A percentile compares a stretch with the other conserved stretches of the same genome.
Evolutionary conservation across 1,139 yeast species (phyloP).

Genomic region (Meyerozyma smithsonii): DNA sequence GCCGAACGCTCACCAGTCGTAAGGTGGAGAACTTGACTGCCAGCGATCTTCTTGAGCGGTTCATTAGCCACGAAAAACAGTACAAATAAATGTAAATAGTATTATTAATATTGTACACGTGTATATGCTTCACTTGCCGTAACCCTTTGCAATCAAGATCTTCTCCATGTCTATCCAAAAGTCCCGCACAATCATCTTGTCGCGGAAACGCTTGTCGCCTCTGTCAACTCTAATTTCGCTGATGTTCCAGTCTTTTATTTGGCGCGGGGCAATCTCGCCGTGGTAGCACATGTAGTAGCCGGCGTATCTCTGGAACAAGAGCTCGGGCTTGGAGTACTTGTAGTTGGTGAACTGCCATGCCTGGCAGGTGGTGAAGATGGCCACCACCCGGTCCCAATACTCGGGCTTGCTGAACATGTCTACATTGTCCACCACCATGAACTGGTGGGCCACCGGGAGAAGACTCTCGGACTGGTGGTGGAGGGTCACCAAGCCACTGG

Average conservation of each 20-base stretch:
- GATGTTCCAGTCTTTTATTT: conserved; percentile 85
- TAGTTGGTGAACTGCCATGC: conserved; percentile 93
- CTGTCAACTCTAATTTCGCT: conserved; percentile 73
- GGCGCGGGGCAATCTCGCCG: conserved; percentile 76
- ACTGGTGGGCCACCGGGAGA: conserved; percentile 50
- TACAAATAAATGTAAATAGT: conserved; percentile 21
- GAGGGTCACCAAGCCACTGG: conserved; percentile 45
- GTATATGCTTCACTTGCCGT: conserved; percentile 19
- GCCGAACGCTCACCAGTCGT: conserved; percentile 59
- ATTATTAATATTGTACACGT: not conserved
- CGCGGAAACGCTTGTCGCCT: conserved; percentile 74
- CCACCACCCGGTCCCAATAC: conserved; percentile 95
- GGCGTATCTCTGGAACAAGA: conserved; percentile 73
- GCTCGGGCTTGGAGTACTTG: conserved; percentile 76
- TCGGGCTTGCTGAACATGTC: conserved; percentile 90
- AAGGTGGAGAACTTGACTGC: conserved; percentile 40
- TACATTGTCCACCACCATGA: conserved; percentile 81
- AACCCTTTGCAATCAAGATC: conserved; percentile 46
- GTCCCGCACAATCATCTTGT: conserved; percentile 76
- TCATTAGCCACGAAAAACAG: conserved; percentile 45
- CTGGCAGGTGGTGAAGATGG: conserved; percentile 95
- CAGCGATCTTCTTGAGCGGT: conserved; percentile 45
- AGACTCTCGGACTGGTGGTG: conserved; percentile 54
- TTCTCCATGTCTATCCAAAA: conserved; percentile 79
- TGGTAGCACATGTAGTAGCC: conserved; percentile 77